Percentiles rank a stretch among this genome's conserved stretches.
phyloP scores from a whole-genome alignment of 352 stramenopile species.

The Pythium insidiosum region DNA sequence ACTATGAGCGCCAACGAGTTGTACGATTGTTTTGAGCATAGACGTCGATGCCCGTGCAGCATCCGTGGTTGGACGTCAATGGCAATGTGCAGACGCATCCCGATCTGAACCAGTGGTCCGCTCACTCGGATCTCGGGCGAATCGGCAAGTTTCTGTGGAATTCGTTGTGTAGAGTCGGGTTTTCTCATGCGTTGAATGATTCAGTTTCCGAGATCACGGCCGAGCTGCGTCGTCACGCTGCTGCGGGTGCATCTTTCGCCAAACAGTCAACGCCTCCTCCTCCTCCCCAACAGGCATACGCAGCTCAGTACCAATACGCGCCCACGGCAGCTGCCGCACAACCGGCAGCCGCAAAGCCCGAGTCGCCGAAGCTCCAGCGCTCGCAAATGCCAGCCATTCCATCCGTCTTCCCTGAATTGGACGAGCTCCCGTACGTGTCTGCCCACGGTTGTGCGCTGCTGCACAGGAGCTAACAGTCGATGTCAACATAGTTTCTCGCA shows the following conservation, averaged over 20 bases:
- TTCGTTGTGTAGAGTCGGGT: too few species aligned
- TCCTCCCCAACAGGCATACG: constrained; percentile 4
- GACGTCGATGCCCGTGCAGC: constrained; percentile 61
- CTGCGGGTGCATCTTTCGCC: constrained; percentile 4
- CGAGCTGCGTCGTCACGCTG: constrained; percentile 32
- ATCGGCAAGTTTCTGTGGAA: constrained; percentile 34
- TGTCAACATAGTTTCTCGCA: constrained; percentile 43
- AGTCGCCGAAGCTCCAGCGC: constrained; percentile 35
- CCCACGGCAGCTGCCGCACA: constrained; percentile 13
- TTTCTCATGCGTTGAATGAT: too few species aligned
- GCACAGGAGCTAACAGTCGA: too few species aligned
- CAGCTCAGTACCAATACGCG: constrained; percentile 13
- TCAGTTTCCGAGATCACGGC: constrained; percentile 60
- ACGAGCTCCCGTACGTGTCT: constrained; percentile 62
- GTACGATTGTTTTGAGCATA: constrained; percentile 10
- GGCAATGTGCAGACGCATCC: constrained; percentile 64
- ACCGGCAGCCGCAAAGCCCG: constrained; percentile 22
- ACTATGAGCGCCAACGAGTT: not conserved
- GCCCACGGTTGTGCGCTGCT: not conserved
- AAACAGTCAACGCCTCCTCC: not conserved
- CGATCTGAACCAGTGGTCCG: constrained; percentile 75
- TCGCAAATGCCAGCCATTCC: constrained; percentile 74
- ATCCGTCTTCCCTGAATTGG: constrained; percentile 59
- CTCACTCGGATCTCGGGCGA: constrained; percentile 76
- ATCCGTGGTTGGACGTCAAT: constrained; percentile 61